These are phyloP conservation scores for Cymbopogon citratus DNA, from an alignment of 176 grass and related monocot genomes.

Conservation along the genomic window DNA sequence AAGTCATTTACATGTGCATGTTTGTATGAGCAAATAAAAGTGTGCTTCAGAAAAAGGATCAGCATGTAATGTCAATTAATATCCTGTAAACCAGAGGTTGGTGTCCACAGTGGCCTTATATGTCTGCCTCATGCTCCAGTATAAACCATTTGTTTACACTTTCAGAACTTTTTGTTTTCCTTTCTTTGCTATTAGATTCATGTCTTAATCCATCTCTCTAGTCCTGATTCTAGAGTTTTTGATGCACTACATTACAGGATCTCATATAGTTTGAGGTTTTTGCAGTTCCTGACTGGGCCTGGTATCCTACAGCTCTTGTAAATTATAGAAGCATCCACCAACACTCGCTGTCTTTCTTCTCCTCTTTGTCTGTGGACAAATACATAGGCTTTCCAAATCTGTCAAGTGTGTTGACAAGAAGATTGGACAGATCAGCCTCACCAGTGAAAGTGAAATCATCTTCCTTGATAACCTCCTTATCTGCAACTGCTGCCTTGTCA, in stretches of 20 bases:
- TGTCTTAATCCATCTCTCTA: neutral
- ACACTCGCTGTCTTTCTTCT: neutral
- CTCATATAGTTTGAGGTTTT: neutral
- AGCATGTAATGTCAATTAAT: neutral
- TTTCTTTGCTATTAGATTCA: neutral
- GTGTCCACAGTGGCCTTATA: neutral
- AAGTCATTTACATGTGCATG: neutral
- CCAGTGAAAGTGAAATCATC: neutral
- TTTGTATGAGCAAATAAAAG: neutral
- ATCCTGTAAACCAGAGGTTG: neutral
- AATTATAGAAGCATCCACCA: conserved; percentile 25
- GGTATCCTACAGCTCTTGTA: neutral
- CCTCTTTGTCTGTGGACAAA: neutral
- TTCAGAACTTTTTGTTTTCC: neutral
- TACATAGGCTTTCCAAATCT: conserved; percentile 4
- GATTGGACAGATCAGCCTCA: neutral
- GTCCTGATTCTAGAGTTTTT: neutral
- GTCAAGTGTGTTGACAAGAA: conserved; percentile 25
- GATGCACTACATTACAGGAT: neutral
- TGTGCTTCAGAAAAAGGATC: neutral
- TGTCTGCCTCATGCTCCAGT: neutral
- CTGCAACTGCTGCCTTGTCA: neutral
- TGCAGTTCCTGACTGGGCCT: neutral
- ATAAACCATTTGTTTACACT: neutral
- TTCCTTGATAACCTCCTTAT: conserved; percentile 17